Percentiles rank a stretch among this genome's conserved stretches.
These are phyloP conservation scores for Ulota crispa DNA, from an alignment of 225 moss, liverwort and hornwort species.

Conservation along the genomic window DNA sequence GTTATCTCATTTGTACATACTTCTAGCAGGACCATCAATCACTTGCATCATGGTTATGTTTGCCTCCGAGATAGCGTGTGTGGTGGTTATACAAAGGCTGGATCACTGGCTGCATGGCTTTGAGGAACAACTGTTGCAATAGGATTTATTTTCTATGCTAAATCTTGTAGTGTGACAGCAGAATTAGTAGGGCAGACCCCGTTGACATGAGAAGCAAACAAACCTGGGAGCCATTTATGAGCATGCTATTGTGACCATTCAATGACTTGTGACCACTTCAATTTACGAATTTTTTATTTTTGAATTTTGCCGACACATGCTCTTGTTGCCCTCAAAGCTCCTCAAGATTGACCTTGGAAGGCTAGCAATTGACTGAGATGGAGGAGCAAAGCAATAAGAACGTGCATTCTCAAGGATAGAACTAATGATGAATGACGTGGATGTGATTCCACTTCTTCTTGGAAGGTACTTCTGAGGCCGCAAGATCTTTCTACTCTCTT, in stretches of 20 bases:
- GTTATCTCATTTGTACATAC: not conserved
- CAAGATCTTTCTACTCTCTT: constrained; percentile 30
- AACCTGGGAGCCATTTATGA: not conserved
- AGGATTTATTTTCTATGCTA: not conserved
- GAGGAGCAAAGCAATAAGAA: constrained; percentile 5
- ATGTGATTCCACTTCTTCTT: constrained; percentile 22
- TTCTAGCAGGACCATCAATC: not conserved
- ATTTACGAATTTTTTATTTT: not conserved
- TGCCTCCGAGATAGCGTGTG: not conserved
- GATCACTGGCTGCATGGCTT: not conserved
- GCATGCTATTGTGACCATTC: not conserved
- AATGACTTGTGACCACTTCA: not conserved
- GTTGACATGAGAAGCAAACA: not conserved
- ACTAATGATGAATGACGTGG: constrained; percentile 54
- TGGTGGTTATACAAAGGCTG: not conserved
- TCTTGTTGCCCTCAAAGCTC: not conserved
- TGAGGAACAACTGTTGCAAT: not conserved
- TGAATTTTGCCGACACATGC: not conserved
- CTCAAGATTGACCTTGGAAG: constrained; percentile 11
- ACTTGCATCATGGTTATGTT: not conserved
- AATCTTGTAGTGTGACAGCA: not conserved
- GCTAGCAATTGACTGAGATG: not conserved
- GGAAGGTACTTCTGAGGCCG: constrained; percentile 56
- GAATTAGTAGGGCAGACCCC: not conserved
- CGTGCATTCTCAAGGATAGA: constrained; percentile 28